phyloP scores from a whole-genome alignment of 2,329 filamentous ascomycete genomes.

The Sordariomycetes sp. region DNA sequence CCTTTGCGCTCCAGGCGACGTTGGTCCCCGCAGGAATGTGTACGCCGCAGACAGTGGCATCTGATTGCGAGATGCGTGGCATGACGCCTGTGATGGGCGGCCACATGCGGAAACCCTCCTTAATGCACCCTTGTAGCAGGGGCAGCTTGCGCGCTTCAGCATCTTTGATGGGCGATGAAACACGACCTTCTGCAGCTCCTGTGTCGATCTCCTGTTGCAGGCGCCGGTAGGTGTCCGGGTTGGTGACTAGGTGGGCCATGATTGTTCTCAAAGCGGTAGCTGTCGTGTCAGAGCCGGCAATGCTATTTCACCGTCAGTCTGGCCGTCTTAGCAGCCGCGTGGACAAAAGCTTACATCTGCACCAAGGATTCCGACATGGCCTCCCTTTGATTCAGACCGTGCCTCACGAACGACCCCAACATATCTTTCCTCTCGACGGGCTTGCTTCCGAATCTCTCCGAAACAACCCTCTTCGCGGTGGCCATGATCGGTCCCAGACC shows the following conservation, averaged over 20 bases:
- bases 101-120: conserved; percentile 45
- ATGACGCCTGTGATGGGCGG: conserved; percentile 45
- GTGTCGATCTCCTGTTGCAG: conserved; percentile 33
- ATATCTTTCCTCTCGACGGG: conserved; percentile 20
- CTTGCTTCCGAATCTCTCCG: conserved; percentile 16
- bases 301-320: no score
- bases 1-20: conserved; percentile 45
- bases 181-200: conserved; percentile 23
- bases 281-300: conserved; percentile 52
- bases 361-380: conserved; percentile 29
- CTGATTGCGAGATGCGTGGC: conserved; percentile 40
- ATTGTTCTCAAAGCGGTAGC: conserved; percentile 43
- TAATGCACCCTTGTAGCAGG: conserved; percentile 48
- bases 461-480: conserved; percentile 15
- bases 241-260: conserved; percentile 39
- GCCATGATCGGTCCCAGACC: conserved; percentile 25
- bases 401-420: conserved; percentile 25
- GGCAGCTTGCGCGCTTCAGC: conserved; percentile 35
- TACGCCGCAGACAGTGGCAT: conserved; percentile 39
- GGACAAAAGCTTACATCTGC: no score
- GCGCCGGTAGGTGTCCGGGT: conserved; percentile 26
- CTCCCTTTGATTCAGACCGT: conserved; percentile 22
- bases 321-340: no score
- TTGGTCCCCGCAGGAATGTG: conserved; percentile 42
- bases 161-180: conserved; percentile 32